phyloP scores from a whole-genome alignment of 2,329 filamentous ascomycete genomes.

The Trichoderma sp. region DNA sequence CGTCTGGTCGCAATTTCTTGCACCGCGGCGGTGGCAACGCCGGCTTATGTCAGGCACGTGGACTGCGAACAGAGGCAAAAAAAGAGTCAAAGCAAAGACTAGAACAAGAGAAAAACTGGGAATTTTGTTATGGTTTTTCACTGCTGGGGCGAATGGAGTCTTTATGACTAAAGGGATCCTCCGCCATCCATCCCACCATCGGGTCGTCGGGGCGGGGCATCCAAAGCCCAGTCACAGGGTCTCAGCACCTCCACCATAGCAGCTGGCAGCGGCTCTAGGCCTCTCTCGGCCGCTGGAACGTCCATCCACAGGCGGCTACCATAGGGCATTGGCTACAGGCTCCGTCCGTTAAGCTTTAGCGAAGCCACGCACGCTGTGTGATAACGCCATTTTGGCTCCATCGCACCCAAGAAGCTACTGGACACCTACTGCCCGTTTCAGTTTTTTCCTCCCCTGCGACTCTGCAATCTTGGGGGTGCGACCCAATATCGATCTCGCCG shows the following conservation, averaged over 20 bases:
- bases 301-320: not conserved
- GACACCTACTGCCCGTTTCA: not conserved
- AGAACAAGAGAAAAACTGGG: not conserved
- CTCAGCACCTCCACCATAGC: not conserved
- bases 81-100: not conserved
- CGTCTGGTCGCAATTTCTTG: not conserved
- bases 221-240: not conserved
- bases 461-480: not conserved
- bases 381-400: slow-evolving; percentile 44
- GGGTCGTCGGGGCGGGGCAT: slow-evolving; percentile 22
- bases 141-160: slow-evolving; percentile 4
- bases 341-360: slow-evolving; percentile 20
- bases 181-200: slow-evolving; percentile 1
- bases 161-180: slow-evolving; percentile 18
- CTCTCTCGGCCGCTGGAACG: not conserved
- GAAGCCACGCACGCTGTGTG: slow-evolving; percentile 21
- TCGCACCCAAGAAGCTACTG: slow-evolving; percentile 34
- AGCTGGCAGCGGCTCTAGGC: not conserved
- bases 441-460: not conserved
- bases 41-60: slow-evolving; percentile 15
- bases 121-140: not conserved
- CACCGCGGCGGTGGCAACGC: not conserved
- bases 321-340: not conserved
- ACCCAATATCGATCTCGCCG: slow-evolving; percentile 8
- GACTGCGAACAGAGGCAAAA: not conserved